phyloP scores from a whole-genome alignment of 345 rosid species.

The Linum trigynum region DNA sequence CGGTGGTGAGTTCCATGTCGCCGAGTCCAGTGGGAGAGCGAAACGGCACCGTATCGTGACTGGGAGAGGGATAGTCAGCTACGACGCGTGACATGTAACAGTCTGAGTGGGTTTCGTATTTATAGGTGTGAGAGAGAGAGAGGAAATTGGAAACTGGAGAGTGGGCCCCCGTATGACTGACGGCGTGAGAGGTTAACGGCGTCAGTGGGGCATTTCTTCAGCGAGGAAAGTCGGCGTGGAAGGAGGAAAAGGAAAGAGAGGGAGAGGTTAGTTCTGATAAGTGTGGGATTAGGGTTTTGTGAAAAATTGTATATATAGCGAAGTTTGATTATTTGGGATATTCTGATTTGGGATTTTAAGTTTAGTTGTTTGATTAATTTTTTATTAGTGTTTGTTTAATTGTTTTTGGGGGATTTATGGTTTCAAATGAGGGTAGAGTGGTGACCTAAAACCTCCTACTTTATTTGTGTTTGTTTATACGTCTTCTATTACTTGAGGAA shows the following conservation, averaged over 20 bases:
- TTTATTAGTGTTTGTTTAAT: background rate
- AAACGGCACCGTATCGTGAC: conserved; percentile 20
- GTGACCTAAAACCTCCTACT: conserved; percentile 58
- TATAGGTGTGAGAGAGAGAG: background rate
- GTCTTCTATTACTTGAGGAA: conserved; percentile 12
- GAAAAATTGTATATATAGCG: background rate
- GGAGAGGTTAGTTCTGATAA: background rate
- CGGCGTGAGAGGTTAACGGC: conserved; percentile 12
- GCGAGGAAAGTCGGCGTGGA: background rate
- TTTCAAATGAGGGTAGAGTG: conserved; percentile 9
- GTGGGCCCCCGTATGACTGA: background rate
- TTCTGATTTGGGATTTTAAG: background rate
- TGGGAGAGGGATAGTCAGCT: conserved; percentile 23
- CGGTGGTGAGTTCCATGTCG: conserved; percentile 27
- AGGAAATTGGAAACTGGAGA: background rate
- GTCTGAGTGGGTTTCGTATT: background rate
- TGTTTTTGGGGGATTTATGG: background rate
- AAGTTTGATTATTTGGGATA: background rate
- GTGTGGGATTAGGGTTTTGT: background rate
- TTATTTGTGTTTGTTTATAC: conserved; percentile 10
- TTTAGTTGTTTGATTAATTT: background rate
- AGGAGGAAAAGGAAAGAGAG: background rate
- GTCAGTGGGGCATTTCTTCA: background rate
- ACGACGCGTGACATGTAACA: conserved; percentile 40
- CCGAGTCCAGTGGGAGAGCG: conserved; percentile 16